Evolutionary conservation across 192 early-diverging fungal genomes (phyloP), one percentile per base, ranked within the genome.

Genomic region (Pilaira anomala): DNA sequence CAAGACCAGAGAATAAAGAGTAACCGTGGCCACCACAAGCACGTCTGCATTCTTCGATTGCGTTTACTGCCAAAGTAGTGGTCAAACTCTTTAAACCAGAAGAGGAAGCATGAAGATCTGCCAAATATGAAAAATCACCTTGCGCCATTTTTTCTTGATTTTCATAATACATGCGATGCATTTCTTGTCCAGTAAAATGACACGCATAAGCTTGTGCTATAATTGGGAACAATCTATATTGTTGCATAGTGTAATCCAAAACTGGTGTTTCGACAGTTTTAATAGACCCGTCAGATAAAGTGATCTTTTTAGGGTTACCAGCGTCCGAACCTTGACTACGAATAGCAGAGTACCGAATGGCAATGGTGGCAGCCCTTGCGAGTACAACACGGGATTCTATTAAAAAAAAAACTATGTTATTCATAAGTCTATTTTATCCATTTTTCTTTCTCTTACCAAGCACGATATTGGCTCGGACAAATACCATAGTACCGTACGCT

Each of bases 11-110:
- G 69, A 86, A 88, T 41, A 78, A 69, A 39, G 87, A 86, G 67
- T 84, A 92, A 1, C 88, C 90, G 44, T 92, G 88, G 26, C 90
- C 90, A 67, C 90, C 90, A 69, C 85, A 86, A 16, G 84, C 84
- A n/a, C 86, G 84, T 41, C 88, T 73, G 67, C 87, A 87, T 19
- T 86, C 84, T 48, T 92, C 90, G 57, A 92, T 88, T 40, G 87
- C 84, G 52, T 75, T 78, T 13, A 88, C 70, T 8, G 82, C 79
- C 54, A 86, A 72, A 5, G 85, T 84, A 0, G 88, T 87, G 4
- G 82, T 84, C 59, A 88, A 75, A 21, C 83, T 78, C 78, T 92
- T 90, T 44, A 92, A 76, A 6, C 85, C 86, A 22, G 84, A 86
- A 7, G 78, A 80, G 2, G 87, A 86, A 24, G 88, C 90, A 57